phyloP scores from a whole-genome alignment of 768 basidiomycete species.

The Rhizopogon rudus region DNA sequence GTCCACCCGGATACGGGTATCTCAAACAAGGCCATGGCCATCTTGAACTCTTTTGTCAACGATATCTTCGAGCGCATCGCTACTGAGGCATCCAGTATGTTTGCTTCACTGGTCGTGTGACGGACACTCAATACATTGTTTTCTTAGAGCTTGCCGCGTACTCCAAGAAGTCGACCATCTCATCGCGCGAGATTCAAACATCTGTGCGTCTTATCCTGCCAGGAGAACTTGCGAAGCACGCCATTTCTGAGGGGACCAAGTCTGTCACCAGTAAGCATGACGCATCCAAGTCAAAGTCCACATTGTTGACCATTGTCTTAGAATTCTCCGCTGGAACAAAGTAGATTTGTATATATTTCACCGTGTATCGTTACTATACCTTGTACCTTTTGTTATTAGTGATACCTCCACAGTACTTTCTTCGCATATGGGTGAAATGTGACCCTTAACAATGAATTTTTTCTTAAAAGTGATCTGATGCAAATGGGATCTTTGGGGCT shows the following conservation, averaged over 20 bases:
- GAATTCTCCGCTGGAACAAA: slow-evolving; percentile 62
- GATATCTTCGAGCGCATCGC: slow-evolving; percentile 83
- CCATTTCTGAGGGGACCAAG: slow-evolving; percentile 82
- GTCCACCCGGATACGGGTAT: slow-evolving; percentile 94
- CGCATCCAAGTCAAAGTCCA: background rate
- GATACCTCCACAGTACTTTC: slow-evolving; percentile 16
- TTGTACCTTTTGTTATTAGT: slow-evolving; percentile 27
- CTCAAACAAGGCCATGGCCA: slow-evolving; percentile 85
- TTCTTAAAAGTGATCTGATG: no score
- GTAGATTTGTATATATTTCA: slow-evolving; percentile 28
- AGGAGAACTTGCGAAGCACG: slow-evolving; percentile 84
- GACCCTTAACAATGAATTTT: background rate
- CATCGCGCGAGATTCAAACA: slow-evolving; percentile 89
- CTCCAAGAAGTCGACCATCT: slow-evolving; percentile 88
- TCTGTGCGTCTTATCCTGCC: slow-evolving; percentile 79
- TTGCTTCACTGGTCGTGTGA: background rate
- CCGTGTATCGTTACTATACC: slow-evolving; percentile 30
- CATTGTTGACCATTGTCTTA: slow-evolving; percentile 16
- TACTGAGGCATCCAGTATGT: slow-evolving; percentile 61
- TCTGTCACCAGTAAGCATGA: slow-evolving; percentile 56
- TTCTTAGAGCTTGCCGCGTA: slow-evolving; percentile 72
- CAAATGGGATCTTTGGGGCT: no score
- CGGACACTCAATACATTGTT: background rate
- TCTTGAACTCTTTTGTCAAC: slow-evolving; percentile 80
- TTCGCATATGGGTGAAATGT: background rate